Evolutionary conservation across 202 grass and related monocot genomes (phyloP).

Genomic region (Musa balbisiana): DNA sequence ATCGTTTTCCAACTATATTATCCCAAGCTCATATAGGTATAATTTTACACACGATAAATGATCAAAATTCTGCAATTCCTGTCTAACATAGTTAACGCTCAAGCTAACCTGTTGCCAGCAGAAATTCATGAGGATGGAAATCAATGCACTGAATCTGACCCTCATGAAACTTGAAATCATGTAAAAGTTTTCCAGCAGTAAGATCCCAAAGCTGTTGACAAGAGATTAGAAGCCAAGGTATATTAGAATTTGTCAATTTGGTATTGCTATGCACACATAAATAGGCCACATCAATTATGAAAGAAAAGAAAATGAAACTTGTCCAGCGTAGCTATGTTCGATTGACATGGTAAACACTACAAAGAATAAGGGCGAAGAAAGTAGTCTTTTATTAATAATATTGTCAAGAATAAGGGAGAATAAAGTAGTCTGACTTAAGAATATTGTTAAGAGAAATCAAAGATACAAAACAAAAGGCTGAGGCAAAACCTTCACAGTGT

Average conservation of each 20-base stretch:
- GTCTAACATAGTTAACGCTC: neutral
- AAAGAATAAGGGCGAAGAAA: neutral
- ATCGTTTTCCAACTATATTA: neutral
- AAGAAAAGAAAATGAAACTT: neutral
- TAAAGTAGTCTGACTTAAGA: neutral
- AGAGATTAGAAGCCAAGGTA: neutral
- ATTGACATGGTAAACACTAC: neutral
- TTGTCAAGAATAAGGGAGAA: neutral
- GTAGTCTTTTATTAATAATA: neutral
- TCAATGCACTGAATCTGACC: conserved; percentile 97
- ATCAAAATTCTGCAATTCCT: neutral
- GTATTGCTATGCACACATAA: neutral
- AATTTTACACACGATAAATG: neutral
- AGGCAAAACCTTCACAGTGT: conserved; percentile 71
- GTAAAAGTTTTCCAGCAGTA: conserved; percentile 92
- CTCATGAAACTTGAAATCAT: conserved; percentile 90
- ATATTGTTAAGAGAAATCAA: neutral
- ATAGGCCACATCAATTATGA: neutral
- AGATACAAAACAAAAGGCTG: conserved; percentile 9
- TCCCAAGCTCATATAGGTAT: too few relatives aligned
- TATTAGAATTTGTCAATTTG: neutral
- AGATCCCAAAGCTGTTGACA: conserved; percentile 77
- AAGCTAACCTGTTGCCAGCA: conserved; percentile 93
- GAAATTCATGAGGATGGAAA: conserved; percentile 98
- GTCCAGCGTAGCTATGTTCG: neutral